Percentiles rank a stretch among this genome's conserved stretches.
Evolutionary conservation across 2,329 filamentous ascomycete species (phyloP).

Genomic region (Trichoderma lentiforme): DNA sequence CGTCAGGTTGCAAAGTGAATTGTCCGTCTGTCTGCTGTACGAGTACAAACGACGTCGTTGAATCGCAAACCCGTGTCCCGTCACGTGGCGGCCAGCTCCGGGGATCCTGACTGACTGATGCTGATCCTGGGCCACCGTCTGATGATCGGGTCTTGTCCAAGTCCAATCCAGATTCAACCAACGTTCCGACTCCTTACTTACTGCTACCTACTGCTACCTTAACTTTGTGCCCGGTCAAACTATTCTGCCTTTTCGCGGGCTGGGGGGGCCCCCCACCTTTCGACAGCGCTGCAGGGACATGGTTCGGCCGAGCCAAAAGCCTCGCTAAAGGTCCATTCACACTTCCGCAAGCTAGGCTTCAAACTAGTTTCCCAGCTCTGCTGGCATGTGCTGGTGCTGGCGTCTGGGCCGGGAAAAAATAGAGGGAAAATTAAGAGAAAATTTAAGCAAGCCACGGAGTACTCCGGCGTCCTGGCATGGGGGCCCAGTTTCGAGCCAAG

Average conservation of each 20-base stretch:
- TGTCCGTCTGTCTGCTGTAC: neutral
- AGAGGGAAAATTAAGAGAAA: neutral
- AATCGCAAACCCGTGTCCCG: neutral
- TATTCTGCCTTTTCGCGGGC: neutral
- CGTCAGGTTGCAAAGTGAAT: neutral
- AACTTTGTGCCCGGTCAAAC: slow-evolving; percentile 5
- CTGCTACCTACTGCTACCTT: neutral
- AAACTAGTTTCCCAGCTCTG: neutral
- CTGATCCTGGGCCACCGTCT: neutral
- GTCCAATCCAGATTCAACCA: neutral
- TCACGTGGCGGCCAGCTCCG: slow-evolving; percentile 3
- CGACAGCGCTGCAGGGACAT: neutral
- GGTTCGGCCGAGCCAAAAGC: slow-evolving; percentile 11
- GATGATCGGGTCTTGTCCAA: neutral
- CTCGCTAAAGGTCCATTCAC: slow-evolving; percentile 3
- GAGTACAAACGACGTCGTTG: neutral
- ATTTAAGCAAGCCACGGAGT: slow-evolving; percentile 2
- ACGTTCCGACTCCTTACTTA: neutral
- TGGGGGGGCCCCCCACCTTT: neutral
- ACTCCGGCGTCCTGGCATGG: slow-evolving; percentile 7
- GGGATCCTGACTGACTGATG: neutral
- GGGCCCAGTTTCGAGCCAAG: neutral
- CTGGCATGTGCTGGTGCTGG: neutral
- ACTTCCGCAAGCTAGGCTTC: neutral
- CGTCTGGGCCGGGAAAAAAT: neutral